Evolutionary conservation across 306 rosid species (phyloP), one percentile per base, ranked within the genome.

Genomic region (Ormosia semicastrata): DNA sequence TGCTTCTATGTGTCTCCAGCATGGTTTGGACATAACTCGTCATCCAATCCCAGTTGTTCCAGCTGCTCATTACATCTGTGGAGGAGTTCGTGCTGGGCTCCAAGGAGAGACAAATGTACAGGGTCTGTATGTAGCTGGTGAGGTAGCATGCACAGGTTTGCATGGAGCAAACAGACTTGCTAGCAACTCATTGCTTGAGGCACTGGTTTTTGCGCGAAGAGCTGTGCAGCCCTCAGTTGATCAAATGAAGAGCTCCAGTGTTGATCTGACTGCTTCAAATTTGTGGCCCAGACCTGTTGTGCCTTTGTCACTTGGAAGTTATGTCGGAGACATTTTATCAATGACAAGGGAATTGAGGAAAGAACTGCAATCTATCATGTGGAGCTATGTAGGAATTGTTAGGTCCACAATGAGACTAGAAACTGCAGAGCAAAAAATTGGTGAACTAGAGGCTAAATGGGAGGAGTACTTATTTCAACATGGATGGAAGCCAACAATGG

Each of bases 91-190:
- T 7, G 94, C 99, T 3, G 95, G 98, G 65, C 99, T 95, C 60
- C 89, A 89, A 34, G 99, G 97, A 43, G 97, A 95, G 89, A 95
- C 99, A 5, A 92, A 93, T 34, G 96, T 95, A 8, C 74, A 14
- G 49, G 98, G 98, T 58, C 85, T 95, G 57, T 93, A 84, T 53
- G 97, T 95, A 43, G 98, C 99, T 6, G 99, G 99, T 39, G 98
- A 95, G 90, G 98, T 93, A 44, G 99, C 99, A 39, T 95, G 98
- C 88, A 93, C 99, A 5, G 99, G 99, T 75, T 81, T 95, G 89
- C 98, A 95, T 49, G 99, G 99, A 57, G 99, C 99, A 40, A 95
- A 95, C 79, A 90, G 98, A 17, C 94, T 95, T 65, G 99, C 99
- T 75, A 93, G 98, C 86, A 95, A 95, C 87, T 95, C 99, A 56